A percentile compares a stretch with the other conserved stretches of the same genome.
Conservation (phyloP, 176 grass and related monocot species). For the Pontederia crassipes region DNA sequence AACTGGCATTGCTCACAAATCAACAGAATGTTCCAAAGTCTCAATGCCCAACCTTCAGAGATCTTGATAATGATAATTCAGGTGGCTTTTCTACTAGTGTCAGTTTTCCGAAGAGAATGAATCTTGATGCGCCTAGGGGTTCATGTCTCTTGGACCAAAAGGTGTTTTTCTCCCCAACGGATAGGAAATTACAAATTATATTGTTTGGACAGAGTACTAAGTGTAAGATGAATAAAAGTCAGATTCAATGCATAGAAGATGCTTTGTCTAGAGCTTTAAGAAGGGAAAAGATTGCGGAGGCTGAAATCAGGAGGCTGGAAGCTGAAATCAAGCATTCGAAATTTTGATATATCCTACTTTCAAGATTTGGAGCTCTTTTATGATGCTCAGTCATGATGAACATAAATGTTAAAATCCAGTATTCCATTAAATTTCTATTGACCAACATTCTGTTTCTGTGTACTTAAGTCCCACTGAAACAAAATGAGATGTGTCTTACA, state of each 20-base stretch:
- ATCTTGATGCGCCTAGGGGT: constrained; percentile 32
- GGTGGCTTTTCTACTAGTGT: constrained; percentile 25
- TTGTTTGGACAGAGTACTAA: not conserved
- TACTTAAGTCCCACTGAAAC: no score
- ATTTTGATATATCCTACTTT: constrained; percentile 34
- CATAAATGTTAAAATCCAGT: no score
- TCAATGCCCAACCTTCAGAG: constrained; percentile 20
- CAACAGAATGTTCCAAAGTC: constrained; percentile 33
- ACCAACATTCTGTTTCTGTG: no score
- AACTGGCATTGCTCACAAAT: constrained; percentile 54
- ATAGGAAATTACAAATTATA: constrained; percentile 1
- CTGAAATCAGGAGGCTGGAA: constrained; percentile 50
- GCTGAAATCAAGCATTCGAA: constrained; percentile 71
- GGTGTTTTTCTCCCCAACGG: constrained; percentile 18
- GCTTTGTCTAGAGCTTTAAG: constrained; percentile 62
- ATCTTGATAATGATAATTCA: constrained; percentile 38
- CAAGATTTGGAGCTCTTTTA: no score
- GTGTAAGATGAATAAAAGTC: constrained; percentile 17
- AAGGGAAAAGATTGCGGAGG: constrained; percentile 69
- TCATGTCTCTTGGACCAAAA: constrained; percentile 46
- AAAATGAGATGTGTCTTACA: no score
- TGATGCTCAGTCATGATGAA: no score
- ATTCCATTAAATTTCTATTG: no score
- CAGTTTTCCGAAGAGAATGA: constrained; percentile 26
- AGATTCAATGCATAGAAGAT: constrained; percentile 63